Evolutionary conservation across 2,329 filamentous ascomycete species (phyloP).

Genomic region (Xylaria sp.): DNA sequence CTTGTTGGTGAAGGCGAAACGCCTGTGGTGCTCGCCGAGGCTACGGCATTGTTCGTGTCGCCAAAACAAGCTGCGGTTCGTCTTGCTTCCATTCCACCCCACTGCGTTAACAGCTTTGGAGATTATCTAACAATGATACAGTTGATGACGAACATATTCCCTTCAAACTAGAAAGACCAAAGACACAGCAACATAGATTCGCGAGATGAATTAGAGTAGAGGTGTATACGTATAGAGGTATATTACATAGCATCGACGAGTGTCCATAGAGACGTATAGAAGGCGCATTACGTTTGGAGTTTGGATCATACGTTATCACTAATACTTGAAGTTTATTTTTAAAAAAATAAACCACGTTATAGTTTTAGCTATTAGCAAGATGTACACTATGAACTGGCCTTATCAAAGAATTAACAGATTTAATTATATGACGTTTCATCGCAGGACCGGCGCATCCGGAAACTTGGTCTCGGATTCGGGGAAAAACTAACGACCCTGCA

Average conservation of each 20-base stretch:
- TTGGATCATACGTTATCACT: background rate
- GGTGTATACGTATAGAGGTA: slow-evolving; percentile 19
- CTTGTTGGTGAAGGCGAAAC: slow-evolving; percentile 70
- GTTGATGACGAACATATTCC: slow-evolving; percentile 53
- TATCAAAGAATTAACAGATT: background rate
- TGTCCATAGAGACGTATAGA: slow-evolving; percentile 6
- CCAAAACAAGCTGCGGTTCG: slow-evolving; percentile 82
- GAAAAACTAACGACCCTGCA: background rate
- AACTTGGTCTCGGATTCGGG: background rate
- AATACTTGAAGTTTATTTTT: background rate
- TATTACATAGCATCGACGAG: background rate
- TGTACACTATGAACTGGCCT: background rate
- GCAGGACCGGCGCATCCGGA: background rate
- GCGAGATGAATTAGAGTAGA: slow-evolving; percentile 15
- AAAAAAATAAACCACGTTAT: background rate
- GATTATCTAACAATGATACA: slow-evolving; percentile 32
- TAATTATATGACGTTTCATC: background rate
- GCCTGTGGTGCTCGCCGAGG: slow-evolving; percentile 78
- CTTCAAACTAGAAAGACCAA: slow-evolving; percentile 41
- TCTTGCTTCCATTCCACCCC: slow-evolving; percentile 59
- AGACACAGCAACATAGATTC: slow-evolving; percentile 9
- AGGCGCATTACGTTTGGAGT: slow-evolving; percentile 17
- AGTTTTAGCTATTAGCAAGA: slow-evolving; percentile 1
- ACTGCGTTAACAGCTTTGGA: background rate
- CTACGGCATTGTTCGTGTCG: slow-evolving; percentile 87